Base-by-base conservation (phyloP, 495 filamentous ascomycete genomes). In the Lentithecium fluviatile region DNA sequence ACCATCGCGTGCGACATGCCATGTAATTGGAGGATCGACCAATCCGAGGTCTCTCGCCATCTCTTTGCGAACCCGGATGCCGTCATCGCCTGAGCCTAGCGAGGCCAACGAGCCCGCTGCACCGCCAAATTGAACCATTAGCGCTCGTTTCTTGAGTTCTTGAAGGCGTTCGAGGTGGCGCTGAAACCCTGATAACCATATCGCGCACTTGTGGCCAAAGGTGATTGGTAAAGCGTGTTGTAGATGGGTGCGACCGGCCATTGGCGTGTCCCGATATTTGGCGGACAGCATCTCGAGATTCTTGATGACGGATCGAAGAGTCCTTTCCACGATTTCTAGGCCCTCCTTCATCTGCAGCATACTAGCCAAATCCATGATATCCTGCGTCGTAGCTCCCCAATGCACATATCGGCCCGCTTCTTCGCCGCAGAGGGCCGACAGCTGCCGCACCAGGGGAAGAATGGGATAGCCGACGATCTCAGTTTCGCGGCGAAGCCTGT, bases 311-410 rank as follows among this genome's bases (percentile, higher is more conserved):
- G 70, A 70, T 3, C 66, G 52, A 17, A 82, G 69, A 10, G 73
- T 62, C 25, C 63, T 37, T 37, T 77, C 72, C 6, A 81, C 71
- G n/a, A 80, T 70, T 5, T 68, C 70, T 15, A 82, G 66, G 0
- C 78, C 78, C 12, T 69, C 60, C 62, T 75, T 74, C 67, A 82
- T 79, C 59, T 82, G 79, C 19, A 82, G 64, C 8, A 81, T 70
- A 20, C 70, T 74, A 1, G 77, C 79, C 6, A 75, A 71, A 54
- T 82, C 79, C 76, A 79, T 80, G 45, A 82, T 80, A 62, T 82
- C 79, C 57, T 82, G 79, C n/a, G 79, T 82, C 12, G 79, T 81
- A 2, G 79, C 79, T 48, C 79, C 79, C 79, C 79, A 82, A 66
- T 82, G 79, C 10, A 81, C 74, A 58, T 80, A 82, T 62, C 75